Evolutionary conservation across 2,329 filamentous ascomycete species (phyloP).

Genomic region (Ramichloridium luteum): DNA sequence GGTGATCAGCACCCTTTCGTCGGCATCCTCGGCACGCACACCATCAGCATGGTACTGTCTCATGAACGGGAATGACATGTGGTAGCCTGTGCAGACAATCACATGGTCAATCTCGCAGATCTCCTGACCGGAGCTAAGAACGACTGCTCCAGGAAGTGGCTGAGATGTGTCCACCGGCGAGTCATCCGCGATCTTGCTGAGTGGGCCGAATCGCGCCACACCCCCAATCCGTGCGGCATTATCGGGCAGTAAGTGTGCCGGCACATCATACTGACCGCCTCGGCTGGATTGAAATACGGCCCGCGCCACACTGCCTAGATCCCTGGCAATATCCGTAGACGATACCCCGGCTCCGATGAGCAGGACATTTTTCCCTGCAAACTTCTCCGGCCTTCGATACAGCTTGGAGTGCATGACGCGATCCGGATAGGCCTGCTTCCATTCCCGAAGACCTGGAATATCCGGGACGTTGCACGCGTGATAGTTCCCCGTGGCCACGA

Average conservation of each 20-base stretch:
- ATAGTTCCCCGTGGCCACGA: slow-evolving; percentile 45
- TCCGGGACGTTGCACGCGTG: slow-evolving; percentile 39
- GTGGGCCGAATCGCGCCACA: slow-evolving; percentile 34
- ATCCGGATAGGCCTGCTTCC: slow-evolving; percentile 35
- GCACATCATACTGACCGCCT: slow-evolving; percentile 48
- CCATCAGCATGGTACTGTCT: slow-evolving; percentile 37
- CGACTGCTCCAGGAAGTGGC: slow-evolving; percentile 41
- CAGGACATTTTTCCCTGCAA: slow-evolving; percentile 45
- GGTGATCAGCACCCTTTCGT: slow-evolving; percentile 46
- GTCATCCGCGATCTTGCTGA: slow-evolving; percentile 12
- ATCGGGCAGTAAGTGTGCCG: slow-evolving; percentile 40
- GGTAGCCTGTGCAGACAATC: slow-evolving; percentile 57
- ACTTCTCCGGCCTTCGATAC: slow-evolving; percentile 35
- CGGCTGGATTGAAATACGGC: slow-evolving; percentile 45
- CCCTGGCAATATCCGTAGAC: slow-evolving; percentile 42
- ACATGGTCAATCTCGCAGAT: slow-evolving; percentile 48
- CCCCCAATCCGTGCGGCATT: slow-evolving; percentile 42
- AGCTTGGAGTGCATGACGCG: slow-evolving; percentile 40
- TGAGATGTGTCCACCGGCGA: too few species aligned
- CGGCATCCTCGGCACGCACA: slow-evolving; percentile 34
- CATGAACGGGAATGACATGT: slow-evolving; percentile 55
- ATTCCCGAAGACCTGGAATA: slow-evolving; percentile 35
- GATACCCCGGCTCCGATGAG: slow-evolving; percentile 46
- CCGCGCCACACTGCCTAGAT: slow-evolving; percentile 35
- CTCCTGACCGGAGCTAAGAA: slow-evolving; percentile 41